Evolutionary conservation across 208 protist genomes (phyloP), one percentile per base, ranked within the genome.

Genomic region (Leishmania mexicana): DNA sequence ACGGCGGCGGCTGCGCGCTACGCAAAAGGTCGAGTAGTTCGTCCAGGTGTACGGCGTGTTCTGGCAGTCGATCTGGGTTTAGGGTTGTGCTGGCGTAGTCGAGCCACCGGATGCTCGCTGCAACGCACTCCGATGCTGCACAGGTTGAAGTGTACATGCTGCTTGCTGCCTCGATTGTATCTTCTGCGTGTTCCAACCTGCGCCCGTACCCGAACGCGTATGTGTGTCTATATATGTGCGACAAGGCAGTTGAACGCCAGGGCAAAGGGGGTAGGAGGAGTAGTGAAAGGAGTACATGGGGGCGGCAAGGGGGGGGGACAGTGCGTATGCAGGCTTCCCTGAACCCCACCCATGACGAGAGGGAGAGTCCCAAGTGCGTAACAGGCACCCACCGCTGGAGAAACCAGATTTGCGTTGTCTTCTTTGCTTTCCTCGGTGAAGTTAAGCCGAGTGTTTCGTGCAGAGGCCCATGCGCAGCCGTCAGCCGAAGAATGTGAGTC

Each of bases 21-120:
- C 62, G 47, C 76, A 92, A 80, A 45, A 94, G 85, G 31, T 76
- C 35, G 5, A 77, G 42, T 62, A 96, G 31, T 31, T 87, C 85
- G 2, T 71, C 71, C 53, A 85, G 73, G 5, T 38, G 45, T 11
- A 92, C 74, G 40, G 57, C 21, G 57, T 85, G 84, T 42, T 83
- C 47, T 8, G 75, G 62, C 19, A 51, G 24, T 35, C 81, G 54
- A 21, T 75, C 11, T 6, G 88, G 86, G 71, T 93, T 93, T 60
- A 93, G 86, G 28, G 75, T 49, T 4, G 40, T 62, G 13, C 54
- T 76, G 17, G 81, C 86, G 42, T 74, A 51, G 64, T 87, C 72
- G 0, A 93, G 86, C 90, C 90, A 93, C 5, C 19, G 38, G 21
- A 85, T 83, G 53, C 57, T 77, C 35, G 45, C 68, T 38, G 53